Percentiles rank a stretch among this genome's conserved stretches.
phyloP scores from a whole-genome alignment of 1,284 basidiomycete genomes.

The Mycosarcoma maydis region DNA sequence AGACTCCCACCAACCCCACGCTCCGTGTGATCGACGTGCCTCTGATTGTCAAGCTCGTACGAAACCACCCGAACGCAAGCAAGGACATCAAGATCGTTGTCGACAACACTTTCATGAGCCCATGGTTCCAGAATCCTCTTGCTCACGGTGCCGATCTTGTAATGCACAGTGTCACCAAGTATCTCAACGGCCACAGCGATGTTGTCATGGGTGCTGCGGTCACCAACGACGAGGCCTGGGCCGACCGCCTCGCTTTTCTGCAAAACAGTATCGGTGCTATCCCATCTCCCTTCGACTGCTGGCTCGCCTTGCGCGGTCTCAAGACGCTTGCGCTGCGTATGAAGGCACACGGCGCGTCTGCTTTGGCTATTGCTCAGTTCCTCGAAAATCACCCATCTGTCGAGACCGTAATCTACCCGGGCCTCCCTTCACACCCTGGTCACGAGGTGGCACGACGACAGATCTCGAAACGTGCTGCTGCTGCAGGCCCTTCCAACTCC shows the following conservation, averaged over 20 bases:
- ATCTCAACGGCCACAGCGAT: slow-evolving; percentile 92
- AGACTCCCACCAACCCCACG: slow-evolving; percentile 93
- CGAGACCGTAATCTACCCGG: slow-evolving; percentile 86
- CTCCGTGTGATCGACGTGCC: slow-evolving; percentile 84
- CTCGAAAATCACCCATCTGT: slow-evolving; percentile 73
- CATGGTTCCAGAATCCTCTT: slow-evolving; percentile 89
- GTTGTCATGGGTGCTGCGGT: slow-evolving; percentile 62
- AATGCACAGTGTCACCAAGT: slow-evolving; percentile 77
- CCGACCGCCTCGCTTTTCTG: slow-evolving; percentile 74
- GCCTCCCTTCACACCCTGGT: slow-evolving; percentile 68
- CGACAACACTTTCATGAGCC: slow-evolving; percentile 74
- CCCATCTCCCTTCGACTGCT: slow-evolving; percentile 87
- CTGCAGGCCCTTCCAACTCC: slow-evolving; percentile 8
- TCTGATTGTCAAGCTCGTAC: slow-evolving; percentile 73
- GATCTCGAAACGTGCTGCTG: slow-evolving; percentile 52
- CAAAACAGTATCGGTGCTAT: slow-evolving; percentile 91
- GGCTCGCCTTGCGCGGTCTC: slow-evolving; percentile 87
- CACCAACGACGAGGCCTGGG: slow-evolving; percentile 54
- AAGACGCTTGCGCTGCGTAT: slow-evolving; percentile 78
- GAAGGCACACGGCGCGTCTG: slow-evolving; percentile 85
- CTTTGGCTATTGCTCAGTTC: slow-evolving; percentile 78
- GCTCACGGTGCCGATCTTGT: slow-evolving; percentile 85
- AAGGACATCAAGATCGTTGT: slow-evolving; percentile 55
- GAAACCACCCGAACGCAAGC: slow-evolving; percentile 76
- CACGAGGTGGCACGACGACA: slow-evolving; percentile 54